A percentile compares a stretch with the other conserved stretches of the same genome.
Conservation (phyloP, 2,329 filamentous ascomycete genomes). For the Venturia oleaginea region DNA sequence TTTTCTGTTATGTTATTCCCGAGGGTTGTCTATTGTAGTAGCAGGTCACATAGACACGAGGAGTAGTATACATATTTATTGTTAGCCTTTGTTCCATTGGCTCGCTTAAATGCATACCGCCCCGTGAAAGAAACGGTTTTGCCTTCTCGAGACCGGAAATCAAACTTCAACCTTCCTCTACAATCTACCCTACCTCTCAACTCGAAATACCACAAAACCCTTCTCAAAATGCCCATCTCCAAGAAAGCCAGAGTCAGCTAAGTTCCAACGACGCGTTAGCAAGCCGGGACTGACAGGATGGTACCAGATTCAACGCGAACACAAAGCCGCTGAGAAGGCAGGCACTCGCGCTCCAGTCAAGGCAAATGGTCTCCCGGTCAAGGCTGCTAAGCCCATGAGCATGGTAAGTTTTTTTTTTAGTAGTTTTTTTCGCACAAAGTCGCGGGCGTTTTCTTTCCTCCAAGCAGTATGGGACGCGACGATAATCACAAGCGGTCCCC, state of each 20-base stretch:
- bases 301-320: slow-evolving; percentile 43
- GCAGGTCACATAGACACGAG: background rate
- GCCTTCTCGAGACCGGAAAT: background rate
- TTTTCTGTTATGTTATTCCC: background rate
- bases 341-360: slow-evolving; percentile 47
- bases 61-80: background rate
- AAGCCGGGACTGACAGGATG: slow-evolving; percentile 10
- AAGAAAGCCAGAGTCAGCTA: slow-evolving; percentile 37
- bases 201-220: background rate
- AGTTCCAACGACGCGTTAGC: background rate
- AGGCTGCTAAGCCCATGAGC: slow-evolving; percentile 44
- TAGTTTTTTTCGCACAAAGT: slow-evolving; percentile 22
- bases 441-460: slow-evolving; percentile 18
- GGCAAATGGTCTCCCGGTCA: slow-evolving; percentile 47
- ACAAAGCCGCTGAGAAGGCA: slow-evolving; percentile 45
- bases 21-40: background rate
- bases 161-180: background rate
- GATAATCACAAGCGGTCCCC: background rate
- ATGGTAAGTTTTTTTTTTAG: slow-evolving; percentile 35
- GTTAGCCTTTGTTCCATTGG: background rate
- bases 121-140: background rate
- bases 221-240: slow-evolving; percentile 37
- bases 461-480: background rate
- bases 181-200: background rate
- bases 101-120: background rate